These are phyloP conservation scores for Podospora conica DNA, from an alignment of 495 filamentous ascomycete species.

Conservation along the genomic window DNA sequence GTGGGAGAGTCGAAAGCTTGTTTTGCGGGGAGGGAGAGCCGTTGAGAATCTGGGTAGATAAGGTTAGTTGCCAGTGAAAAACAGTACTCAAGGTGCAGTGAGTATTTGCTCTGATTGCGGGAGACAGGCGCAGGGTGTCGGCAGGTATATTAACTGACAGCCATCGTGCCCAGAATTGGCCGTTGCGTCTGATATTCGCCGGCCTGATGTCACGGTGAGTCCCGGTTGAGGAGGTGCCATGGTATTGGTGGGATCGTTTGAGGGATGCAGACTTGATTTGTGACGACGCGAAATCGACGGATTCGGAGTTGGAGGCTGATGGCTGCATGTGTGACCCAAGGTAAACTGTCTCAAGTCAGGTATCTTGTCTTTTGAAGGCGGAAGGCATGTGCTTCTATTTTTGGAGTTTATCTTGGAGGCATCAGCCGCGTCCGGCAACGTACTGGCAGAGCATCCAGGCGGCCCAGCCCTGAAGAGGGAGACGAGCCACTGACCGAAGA, in stretches of 20 bases:
- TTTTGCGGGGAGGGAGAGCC: neutral
- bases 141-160: neutral
- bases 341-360: neutral
- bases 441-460: neutral
- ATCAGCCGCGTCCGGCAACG: neutral
- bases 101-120: neutral
- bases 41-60: neutral
- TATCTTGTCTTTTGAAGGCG: neutral
- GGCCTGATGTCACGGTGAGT: neutral
- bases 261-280: neutral
- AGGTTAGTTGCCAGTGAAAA: neutral
- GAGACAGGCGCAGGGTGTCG: neutral
- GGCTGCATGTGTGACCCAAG: neutral
- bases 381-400: neutral
- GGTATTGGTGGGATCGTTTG: neutral
- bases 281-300: too few species aligned
- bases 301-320: too few species aligned
- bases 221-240: neutral
- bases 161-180: neutral
- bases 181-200: neutral
- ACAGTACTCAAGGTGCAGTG: neutral
- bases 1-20: neutral
- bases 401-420: neutral
- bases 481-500: neutral
- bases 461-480: neutral